Evolutionary conservation across 1,284 basidiomycete species (phyloP).

Genomic region (Sanghuangporus weigelae): DNA sequence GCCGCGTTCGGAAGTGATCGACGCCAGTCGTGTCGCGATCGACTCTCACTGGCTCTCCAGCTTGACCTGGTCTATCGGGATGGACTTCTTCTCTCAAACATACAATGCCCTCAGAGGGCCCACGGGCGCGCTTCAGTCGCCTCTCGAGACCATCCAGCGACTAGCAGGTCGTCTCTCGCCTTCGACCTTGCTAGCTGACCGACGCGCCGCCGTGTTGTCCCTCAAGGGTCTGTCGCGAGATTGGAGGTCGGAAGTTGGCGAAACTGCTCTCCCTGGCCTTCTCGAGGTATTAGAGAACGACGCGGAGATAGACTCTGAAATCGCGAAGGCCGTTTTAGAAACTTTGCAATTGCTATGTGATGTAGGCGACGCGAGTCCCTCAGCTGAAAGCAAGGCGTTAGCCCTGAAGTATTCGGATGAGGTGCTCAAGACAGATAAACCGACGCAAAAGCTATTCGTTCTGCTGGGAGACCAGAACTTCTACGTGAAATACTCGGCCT

Average conservation of each 20-base stretch:
- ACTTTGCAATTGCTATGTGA: constrained; percentile 79
- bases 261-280: constrained; percentile 69
- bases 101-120: constrained; percentile 77
- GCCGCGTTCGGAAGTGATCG: neutral
- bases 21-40: neutral
- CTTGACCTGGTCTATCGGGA: constrained; percentile 25
- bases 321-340: constrained; percentile 86
- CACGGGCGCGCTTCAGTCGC: constrained; percentile 73
- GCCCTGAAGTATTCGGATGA: constrained; percentile 70
- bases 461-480: constrained; percentile 76
- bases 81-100: constrained; percentile 80
- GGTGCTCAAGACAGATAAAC: constrained; percentile 65
- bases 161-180: constrained; percentile 88
- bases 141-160: constrained; percentile 79
- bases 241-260: constrained; percentile 85
- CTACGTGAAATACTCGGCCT: constrained; percentile 82
- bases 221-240: constrained; percentile 91
- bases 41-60: neutral
- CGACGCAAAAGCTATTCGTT: constrained; percentile 72
- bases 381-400: constrained; percentile 47
- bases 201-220: constrained; percentile 86
- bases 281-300: constrained; percentile 81
- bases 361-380: constrained; percentile 40
- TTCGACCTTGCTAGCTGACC: constrained; percentile 80
- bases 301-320: constrained; percentile 83